Evolutionary conservation across 805 yeast species (phyloP).

Genomic region (Wickerhamiella bombiphila): DNA sequence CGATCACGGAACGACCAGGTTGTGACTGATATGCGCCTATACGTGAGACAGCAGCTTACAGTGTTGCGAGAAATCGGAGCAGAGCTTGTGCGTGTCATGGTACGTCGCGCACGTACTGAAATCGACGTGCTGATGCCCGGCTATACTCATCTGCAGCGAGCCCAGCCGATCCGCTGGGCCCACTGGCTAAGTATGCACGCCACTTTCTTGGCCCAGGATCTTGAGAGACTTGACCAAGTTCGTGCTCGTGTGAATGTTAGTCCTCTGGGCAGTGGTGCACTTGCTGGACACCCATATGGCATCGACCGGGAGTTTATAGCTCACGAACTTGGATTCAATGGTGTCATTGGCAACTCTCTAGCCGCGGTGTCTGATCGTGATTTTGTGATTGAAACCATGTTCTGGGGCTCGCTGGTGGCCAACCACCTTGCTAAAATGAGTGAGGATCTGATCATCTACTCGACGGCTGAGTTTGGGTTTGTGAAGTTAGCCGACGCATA

Average conservation of each 20-base stretch:
- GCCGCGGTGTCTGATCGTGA: constrained; percentile 98
- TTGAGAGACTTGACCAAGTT: constrained; percentile 68
- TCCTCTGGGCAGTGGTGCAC: constrained; percentile 94
- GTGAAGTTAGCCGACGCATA: constrained; percentile 90
- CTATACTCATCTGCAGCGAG: constrained; percentile 94
- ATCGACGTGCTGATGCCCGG: constrained; percentile 96
- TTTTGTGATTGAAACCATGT: constrained; percentile 86
- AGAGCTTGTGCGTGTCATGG: constrained; percentile 50
- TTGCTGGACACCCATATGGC: constrained; percentile 99
- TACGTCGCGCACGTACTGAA: constrained; percentile 67
- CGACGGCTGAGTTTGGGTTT: constrained; percentile 96
- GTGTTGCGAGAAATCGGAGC: constrained; percentile 43
- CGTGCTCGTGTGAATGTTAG: constrained; percentile 69
- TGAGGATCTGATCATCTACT: constrained; percentile 89
- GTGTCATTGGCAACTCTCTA: constrained; percentile 87
- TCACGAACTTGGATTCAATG: constrained; percentile 57
- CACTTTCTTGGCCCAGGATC: constrained; percentile 84
- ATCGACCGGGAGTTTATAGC: constrained; percentile 89
- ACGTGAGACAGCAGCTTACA: constrained; percentile 61
- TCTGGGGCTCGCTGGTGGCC: constrained; percentile 91
- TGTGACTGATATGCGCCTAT: constrained; percentile 96
- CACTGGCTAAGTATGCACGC: constrained; percentile 95
- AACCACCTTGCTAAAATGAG: constrained; percentile 89
- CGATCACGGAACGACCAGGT: constrained; percentile 97
- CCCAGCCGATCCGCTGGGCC: constrained; percentile 99